Percentiles rank a stretch among this genome's conserved stretches.
Evolutionary conservation across 2,329 filamentous ascomycete species (phyloP).

Genomic region (Fusarium proliferatum): DNA sequence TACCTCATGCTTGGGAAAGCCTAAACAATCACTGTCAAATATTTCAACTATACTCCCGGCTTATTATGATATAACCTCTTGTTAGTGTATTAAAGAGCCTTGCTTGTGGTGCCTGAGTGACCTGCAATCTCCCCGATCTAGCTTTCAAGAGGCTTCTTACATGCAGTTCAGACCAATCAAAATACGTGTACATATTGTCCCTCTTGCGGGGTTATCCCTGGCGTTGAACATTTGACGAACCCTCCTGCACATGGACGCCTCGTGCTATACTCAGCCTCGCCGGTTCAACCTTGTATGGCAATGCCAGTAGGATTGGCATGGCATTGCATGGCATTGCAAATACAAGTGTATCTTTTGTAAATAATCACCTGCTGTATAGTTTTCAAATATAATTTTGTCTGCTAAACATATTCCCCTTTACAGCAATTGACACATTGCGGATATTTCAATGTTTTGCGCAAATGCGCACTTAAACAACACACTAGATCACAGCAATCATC

Average conservation of each 20-base stretch:
- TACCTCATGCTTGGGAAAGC: background rate
- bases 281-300: slow-evolving; percentile 7
- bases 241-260: background rate
- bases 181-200: background rate
- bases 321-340: background rate
- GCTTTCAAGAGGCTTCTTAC: background rate
- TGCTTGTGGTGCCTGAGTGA: background rate
- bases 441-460: background rate
- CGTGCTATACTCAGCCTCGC: background rate
- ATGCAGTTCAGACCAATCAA: background rate
- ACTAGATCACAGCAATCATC: background rate
- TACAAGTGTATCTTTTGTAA: background rate
- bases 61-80: background rate
- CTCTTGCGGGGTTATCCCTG: background rate
- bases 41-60: background rate
- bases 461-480: background rate
- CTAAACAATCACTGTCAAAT: too few species aligned
- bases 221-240: background rate
- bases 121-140: background rate
- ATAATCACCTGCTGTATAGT: background rate
- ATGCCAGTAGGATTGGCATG: background rate
- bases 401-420: background rate
- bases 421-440: background rate
- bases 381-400: background rate
- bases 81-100: background rate